A percentile compares a stretch with the other conserved stretches of the same genome.
Conservation (phyloP, 768 basidiomycete species). For the Trametes punicea region DNA sequence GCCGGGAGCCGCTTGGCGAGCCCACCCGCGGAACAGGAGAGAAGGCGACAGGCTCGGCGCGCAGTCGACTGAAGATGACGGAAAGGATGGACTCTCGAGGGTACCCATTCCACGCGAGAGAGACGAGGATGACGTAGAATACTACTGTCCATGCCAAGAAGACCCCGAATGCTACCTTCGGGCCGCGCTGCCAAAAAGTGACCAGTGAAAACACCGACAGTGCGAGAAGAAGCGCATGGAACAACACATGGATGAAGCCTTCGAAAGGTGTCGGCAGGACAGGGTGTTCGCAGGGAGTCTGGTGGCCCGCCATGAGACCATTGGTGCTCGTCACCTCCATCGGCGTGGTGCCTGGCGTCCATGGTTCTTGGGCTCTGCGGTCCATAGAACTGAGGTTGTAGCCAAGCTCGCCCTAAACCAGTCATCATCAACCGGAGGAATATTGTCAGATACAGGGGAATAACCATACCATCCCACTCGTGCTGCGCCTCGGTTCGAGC, state of each 20-base stretch:
- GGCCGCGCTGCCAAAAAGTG: conserved; percentile 56
- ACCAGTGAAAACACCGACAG: conserved; percentile 55
- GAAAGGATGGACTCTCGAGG: conserved; percentile 59
- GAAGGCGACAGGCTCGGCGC: conserved; percentile 30
- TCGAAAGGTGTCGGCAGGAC: conserved; percentile 34
- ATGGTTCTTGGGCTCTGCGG: conserved; percentile 40
- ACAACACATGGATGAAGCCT: conserved; percentile 45
- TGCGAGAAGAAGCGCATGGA: conserved; percentile 58
- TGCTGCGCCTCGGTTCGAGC: conserved; percentile 69
- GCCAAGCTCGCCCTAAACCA: conserved; percentile 65
- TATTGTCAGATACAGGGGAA: not conserved
- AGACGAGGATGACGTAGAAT: conserved; percentile 54
- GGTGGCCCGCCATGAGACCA: conserved; percentile 28
- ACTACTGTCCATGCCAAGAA: conserved; percentile 59
- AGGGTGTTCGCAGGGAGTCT: conserved; percentile 14
- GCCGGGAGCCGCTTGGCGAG: conserved; percentile 29
- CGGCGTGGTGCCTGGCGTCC: conserved; percentile 49
- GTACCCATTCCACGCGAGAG: conserved; percentile 54
- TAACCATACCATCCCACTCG: conserved; percentile 62
- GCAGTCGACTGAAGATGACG: conserved; percentile 44
- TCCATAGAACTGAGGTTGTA: conserved; percentile 59
- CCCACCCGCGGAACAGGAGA: conserved; percentile 31
- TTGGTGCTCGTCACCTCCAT: conserved; percentile 43
- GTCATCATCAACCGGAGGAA: conserved; percentile 9
- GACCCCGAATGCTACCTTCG: conserved; percentile 53